phyloP scores from a whole-genome alignment of 2,329 filamentous ascomycete species.

The Xylaria sp. region DNA sequence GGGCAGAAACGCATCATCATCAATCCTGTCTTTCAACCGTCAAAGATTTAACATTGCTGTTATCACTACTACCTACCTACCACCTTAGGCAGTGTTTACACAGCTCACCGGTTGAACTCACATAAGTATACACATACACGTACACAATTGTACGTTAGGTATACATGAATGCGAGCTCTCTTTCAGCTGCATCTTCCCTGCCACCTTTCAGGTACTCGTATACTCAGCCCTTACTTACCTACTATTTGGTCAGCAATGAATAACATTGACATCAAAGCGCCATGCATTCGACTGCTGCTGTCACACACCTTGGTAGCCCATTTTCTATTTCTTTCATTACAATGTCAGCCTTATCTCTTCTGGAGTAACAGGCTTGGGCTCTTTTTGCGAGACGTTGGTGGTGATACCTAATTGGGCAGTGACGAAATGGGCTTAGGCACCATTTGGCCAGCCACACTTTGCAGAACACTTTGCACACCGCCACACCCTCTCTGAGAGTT shows the following conservation, averaged over 20 bases:
- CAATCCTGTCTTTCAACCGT: slow-evolving; percentile 12
- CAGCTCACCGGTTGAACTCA: background rate
- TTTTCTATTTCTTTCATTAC: slow-evolving; percentile 3
- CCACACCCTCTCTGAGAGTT: background rate
- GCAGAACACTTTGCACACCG: background rate
- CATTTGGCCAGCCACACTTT: background rate
- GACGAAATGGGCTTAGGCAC: background rate
- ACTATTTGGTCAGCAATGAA: background rate
- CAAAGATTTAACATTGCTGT: slow-evolving; percentile 20
- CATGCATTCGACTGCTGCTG: slow-evolving; percentile 17
- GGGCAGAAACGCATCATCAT: slow-evolving; percentile 44
- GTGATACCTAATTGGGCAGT: slow-evolving; percentile 31
- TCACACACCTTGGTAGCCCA: slow-evolving; percentile 15
- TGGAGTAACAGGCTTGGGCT: background rate
- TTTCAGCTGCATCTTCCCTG: background rate
- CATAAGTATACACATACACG: slow-evolving; percentile 1
- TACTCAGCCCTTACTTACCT: background rate
- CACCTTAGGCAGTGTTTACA: slow-evolving; percentile 4
- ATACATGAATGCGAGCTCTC: slow-evolving; percentile 13
- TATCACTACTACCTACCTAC: background rate
- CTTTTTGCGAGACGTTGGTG: background rate
- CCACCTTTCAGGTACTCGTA: background rate
- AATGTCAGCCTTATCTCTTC: background rate
- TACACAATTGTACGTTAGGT: slow-evolving; percentile 21
- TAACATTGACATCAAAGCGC: background rate